phyloP scores from a whole-genome alignment of 345 rosid species.

The Mallotus nudiflorus region DNA sequence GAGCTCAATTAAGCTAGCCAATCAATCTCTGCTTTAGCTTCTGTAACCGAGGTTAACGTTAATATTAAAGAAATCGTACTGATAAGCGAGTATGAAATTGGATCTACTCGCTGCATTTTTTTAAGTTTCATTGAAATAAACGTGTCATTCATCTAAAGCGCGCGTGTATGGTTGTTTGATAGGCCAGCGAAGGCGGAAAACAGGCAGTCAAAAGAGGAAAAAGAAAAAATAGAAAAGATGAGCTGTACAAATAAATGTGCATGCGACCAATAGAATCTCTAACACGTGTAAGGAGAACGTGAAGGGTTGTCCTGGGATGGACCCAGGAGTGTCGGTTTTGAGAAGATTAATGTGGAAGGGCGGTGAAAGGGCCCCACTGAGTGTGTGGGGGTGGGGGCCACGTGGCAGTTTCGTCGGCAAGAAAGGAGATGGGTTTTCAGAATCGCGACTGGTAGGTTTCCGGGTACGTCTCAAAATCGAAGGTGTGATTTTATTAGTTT shows the following conservation, averaged over 20 bases:
- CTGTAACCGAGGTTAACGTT: constrained; percentile 33
- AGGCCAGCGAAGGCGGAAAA: constrained; percentile 1
- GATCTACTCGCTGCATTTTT: neutral
- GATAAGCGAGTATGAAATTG: neutral
- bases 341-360: constrained; percentile 16
- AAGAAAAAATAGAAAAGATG: constrained; percentile 5
- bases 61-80: too few relatives aligned
- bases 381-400: neutral
- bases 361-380: constrained; percentile 29
- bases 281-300: constrained; percentile 33
- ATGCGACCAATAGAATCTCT: neutral
- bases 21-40: neutral
- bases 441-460: constrained; percentile 13
- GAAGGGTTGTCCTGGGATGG: constrained; percentile 18
- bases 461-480: neutral
- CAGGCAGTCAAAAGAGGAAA: constrained; percentile 13
- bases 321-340: constrained; percentile 16
- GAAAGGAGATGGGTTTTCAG: neutral
- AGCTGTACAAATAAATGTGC: neutral
- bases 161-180: neutral
- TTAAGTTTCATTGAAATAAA: too few relatives aligned
- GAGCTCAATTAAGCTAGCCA: constrained; percentile 4
- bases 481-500: neutral
- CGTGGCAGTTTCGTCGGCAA: neutral
- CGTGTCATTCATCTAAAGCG: neutral